Percentiles rank a stretch among this genome's conserved stretches.
Evolutionary conservation across 208 protist species (phyloP).

Genomic region (Vickermania spadyakhi): DNA sequence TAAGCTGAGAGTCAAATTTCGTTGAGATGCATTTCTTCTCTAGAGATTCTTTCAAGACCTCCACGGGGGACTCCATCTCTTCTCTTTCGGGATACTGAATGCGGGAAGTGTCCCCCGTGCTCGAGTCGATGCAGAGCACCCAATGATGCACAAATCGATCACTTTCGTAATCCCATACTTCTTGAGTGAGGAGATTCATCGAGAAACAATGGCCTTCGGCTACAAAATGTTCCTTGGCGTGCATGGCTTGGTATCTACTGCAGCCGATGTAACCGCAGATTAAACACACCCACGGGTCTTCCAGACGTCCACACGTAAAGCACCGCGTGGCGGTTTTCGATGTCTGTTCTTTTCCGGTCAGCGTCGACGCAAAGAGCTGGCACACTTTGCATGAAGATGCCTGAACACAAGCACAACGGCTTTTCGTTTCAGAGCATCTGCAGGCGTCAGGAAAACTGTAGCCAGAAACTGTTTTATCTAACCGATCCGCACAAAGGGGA

Average conservation of each 20-base stretch:
- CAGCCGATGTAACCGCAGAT: constrained; percentile 91
- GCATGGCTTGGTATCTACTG: constrained; percentile 86
- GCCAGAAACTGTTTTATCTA: constrained; percentile 63
- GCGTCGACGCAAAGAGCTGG: constrained; percentile 22
- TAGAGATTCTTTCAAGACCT: not conserved
- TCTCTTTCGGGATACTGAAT: constrained; percentile 68
- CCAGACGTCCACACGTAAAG: constrained; percentile 45
- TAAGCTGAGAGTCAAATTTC: constrained; percentile 77
- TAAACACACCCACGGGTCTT: constrained; percentile 86
- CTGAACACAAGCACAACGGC: constrained; percentile 35
- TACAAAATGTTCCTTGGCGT: constrained; percentile 77
- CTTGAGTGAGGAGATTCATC: constrained; percentile 85
- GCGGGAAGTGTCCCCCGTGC: constrained; percentile 43
- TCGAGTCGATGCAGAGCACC: constrained; percentile 48
- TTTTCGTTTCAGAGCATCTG: constrained; percentile 14
- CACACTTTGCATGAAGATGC: constrained; percentile 54
- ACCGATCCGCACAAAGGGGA: constrained; percentile 57
- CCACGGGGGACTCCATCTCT: constrained; percentile 7
- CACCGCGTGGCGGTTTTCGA: constrained; percentile 26
- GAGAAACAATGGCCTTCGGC: constrained; percentile 67
- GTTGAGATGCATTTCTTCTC: constrained; percentile 68
- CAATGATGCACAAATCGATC: constrained; percentile 86
- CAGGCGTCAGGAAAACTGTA: constrained; percentile 32
- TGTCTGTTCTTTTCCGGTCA: too few relatives aligned
- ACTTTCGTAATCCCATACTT: constrained; percentile 90